Evolutionary conservation across 345 rosid species (phyloP), one percentile per base, ranked within the genome.

Genomic region (Lumnitzera littorea): DNA sequence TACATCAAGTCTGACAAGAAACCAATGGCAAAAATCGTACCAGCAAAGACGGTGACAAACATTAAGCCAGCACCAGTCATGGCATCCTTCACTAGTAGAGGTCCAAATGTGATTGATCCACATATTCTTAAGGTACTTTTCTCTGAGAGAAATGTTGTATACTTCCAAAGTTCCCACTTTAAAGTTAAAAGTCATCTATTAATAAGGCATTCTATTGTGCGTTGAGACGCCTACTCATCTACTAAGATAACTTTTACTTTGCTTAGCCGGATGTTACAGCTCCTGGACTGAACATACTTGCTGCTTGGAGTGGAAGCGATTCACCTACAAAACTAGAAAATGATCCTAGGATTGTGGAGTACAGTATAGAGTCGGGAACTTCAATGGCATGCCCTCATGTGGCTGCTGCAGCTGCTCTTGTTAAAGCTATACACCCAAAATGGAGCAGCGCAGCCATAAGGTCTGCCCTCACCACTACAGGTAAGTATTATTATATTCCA

Each of bases 341-440:
- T 1, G 96, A 92, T 62, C 58, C 63, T 8, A 72, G 92, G 58
- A 29, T 52, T 1, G 83, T 83, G 0, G 51, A 66, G 53, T 92
- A 60, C 61, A 84, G 81, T 31, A 7, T 87, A 0, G 11, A 53
- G 8, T 72, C 96, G 1, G 98, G 98, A 56, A 92, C 98, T 67
- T 92, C 98, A 3, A 92, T 92, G 98, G 70, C 98, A 58, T 76
- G 84, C 68, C 96, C 98, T 65, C 98, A 92, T 74, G 96, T 89
- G 24, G 77, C 96, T 12, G 98, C 81, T 24, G 74, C 75, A 7
- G 87, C 82, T 11, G 87, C 88, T 15, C 94, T 89, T 56, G 84
- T 89, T 56, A 86, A 62, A 76, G 88, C 94, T 24, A 70, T 82
- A 20, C 87, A 89, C 57, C 97, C 96, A 0, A 46, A 65, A 2